phyloP scores from a whole-genome alignment of 2,329 filamentous ascomycete genomes.

The Colletotrichum sp. region DNA sequence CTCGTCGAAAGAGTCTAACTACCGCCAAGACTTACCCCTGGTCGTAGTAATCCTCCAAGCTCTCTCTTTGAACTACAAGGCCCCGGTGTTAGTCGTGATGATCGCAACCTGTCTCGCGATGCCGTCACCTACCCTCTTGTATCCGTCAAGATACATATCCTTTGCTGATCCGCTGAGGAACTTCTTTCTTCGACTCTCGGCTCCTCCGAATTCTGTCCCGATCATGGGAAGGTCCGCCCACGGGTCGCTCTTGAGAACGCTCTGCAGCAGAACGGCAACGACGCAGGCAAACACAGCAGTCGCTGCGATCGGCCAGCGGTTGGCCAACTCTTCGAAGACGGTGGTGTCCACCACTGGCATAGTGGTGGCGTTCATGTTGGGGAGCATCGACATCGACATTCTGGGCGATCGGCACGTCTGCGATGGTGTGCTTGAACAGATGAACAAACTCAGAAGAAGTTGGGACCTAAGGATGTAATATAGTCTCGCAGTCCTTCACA shows the following conservation, averaged over 20 bases:
- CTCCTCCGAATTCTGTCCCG: slow-evolving; percentile 27
- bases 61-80: slow-evolving; percentile 31
- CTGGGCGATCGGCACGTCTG: neutral
- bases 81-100: neutral
- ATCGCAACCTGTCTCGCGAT: neutral
- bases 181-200: slow-evolving; percentile 28
- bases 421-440: neutral
- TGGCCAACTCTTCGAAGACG: neutral
- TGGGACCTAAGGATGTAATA: neutral
- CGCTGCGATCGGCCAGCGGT: slow-evolving; percentile 2
- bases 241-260: neutral
- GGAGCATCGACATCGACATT: neutral
- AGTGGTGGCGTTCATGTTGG: neutral
- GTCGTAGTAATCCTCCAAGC: slow-evolving; percentile 32
- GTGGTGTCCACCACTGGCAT: neutral
- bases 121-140: slow-evolving; percentile 28
- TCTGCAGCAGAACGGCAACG: neutral
- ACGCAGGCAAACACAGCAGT: neutral
- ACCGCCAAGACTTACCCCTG: slow-evolving; percentile 14
- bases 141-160: slow-evolving; percentile 31
- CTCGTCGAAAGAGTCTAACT: too few relatives aligned
- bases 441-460: neutral
- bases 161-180: slow-evolving; percentile 25
- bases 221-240: slow-evolving; percentile 26
- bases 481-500: neutral